phyloP scores from a whole-genome alignment of 768 basidiomycete genomes.

The Tubosaeta sp. region DNA sequence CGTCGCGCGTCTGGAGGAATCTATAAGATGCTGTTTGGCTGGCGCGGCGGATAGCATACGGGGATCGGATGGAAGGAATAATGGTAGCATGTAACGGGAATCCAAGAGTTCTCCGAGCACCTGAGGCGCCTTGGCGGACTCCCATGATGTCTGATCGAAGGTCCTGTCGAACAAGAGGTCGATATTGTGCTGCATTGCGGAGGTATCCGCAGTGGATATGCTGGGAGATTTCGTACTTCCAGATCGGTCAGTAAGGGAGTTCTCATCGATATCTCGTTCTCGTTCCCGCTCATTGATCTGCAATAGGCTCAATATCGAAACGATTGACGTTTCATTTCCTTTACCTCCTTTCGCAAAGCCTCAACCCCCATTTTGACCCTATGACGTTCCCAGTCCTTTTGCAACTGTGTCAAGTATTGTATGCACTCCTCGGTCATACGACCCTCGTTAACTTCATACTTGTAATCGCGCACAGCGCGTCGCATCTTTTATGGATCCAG shows the following conservation, averaged over 20 bases:
- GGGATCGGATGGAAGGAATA: constrained; percentile 78
- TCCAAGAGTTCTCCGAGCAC: constrained; percentile 89
- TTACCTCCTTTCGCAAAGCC: constrained; percentile 77
- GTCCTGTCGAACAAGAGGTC: constrained; percentile 76
- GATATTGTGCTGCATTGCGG: constrained; percentile 51
- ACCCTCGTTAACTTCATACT: constrained; percentile 89
- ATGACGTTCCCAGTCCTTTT: constrained; percentile 96
- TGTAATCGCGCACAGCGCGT: constrained; percentile 88
- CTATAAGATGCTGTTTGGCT: constrained; percentile 32
- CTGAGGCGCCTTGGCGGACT: constrained; percentile 72
- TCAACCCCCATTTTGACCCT: constrained; percentile 84
- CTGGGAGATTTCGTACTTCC: constrained; percentile 28
- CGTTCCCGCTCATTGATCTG: constrained; percentile 67
- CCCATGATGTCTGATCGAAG: constrained; percentile 66
- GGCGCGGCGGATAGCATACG: constrained; percentile 71
- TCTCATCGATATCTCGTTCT: constrained; percentile 28
- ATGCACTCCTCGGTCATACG: constrained; percentile 93
- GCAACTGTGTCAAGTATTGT: constrained; percentile 90
- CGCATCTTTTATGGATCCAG: constrained; percentile 59
- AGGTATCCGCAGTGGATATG: constrained; percentile 32
- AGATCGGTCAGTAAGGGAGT: constrained; percentile 38
- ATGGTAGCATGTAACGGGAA: constrained; percentile 88
- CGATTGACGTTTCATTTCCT: not conserved
- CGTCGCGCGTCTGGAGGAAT: constrained; percentile 12
- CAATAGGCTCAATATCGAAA: constrained; percentile 4